Base-by-base conservation (phyloP, 2,329 filamentous ascomycete species). In the Claviceps purpurea region DNA sequence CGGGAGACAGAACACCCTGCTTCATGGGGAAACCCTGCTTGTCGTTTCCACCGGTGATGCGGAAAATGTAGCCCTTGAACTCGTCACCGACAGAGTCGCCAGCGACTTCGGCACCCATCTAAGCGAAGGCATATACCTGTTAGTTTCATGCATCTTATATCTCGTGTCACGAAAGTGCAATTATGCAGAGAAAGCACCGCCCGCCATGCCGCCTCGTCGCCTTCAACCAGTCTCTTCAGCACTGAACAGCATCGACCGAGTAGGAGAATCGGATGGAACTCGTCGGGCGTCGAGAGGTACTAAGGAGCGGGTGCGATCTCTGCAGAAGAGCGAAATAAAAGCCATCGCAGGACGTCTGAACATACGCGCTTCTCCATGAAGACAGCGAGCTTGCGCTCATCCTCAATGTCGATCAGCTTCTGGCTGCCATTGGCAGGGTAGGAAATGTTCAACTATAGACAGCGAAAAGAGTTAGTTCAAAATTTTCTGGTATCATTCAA, bases 1-100 rank as follows among this genome's bases (percentile, higher is more conserved):
- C 93, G 68, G 93, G 90, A 75, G 95, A 87, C 82, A 98, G 91
- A 73, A 95, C 87, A 82, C 93, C 93, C 85, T 98, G 94, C 89
- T 98, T 98, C 93, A 98, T 98, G 66, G 93, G 93, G 84, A 98
- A 98, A 80, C 93, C 93, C 82, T 98, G 94, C 89, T 98, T 98
- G 87, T 98, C 93, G 87, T 98, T 98, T 72, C 94, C 93, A 70
- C 93, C 94, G 68, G 93, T 98, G 80, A 98, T 97, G 73, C 84
- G 86, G 85, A 98, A 89, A 79, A 98, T 85, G 82, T 98, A 98
- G 75, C 93, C 93, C 83, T 96, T 96, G 87, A 95, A 98, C 79
- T 98, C 93, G 71, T 97, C 90, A 70, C 93, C 93, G 69, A 98
- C 82, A 71, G 84, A 86, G 79, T 98, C 94, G 69, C 86, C 93